phyloP scores from a whole-genome alignment of 352 stramenopile species.

The Pythium brachiatum region DNA sequence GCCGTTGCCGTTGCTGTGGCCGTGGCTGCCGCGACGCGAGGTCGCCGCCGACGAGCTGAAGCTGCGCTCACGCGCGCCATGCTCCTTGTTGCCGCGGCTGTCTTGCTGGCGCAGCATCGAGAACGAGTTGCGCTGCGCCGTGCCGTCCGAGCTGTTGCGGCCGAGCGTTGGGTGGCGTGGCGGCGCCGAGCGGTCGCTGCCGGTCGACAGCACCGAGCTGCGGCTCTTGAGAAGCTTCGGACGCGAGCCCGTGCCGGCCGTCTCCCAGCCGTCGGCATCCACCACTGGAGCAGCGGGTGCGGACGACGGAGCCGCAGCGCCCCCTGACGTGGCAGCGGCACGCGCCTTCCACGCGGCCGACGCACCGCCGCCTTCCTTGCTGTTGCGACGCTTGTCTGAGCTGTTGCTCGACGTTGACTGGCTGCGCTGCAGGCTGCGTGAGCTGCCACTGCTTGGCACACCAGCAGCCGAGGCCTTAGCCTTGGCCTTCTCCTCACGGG shows the following conservation, averaged over 20 bases:
- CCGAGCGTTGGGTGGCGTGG: conserved; percentile 37
- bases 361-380: conserved; percentile 32
- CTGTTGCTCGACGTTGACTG: conserved; percentile 48
- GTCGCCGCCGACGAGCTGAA: conserved; percentile 47
- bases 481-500: conserved; percentile 71
- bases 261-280: conserved; percentile 75
- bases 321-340: conserved; percentile 13
- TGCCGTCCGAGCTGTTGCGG: conserved; percentile 22
- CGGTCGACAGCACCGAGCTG: conserved; percentile 34
- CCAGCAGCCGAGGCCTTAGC: conserved; percentile 39
- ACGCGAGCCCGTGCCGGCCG: conserved; percentile 38
- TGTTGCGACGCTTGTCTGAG: conserved; percentile 41
- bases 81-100: conserved; percentile 26
- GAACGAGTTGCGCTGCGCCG: conserved; percentile 39
- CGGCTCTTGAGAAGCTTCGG: conserved; percentile 65
- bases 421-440: conserved; percentile 50
- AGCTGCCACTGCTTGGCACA: conserved; percentile 11
- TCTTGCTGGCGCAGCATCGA: conserved; percentile 30
- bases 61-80: conserved; percentile 47
- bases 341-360: conserved; percentile 67
- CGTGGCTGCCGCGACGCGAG: conserved; percentile 17
- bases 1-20: conserved; percentile 21
- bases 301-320: neutral
- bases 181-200: neutral
- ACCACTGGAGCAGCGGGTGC: conserved; percentile 10